These are phyloP conservation scores for Saturnispora besseyi DNA, from an alignment of 805 yeast species.

Conservation along the genomic window DNA sequence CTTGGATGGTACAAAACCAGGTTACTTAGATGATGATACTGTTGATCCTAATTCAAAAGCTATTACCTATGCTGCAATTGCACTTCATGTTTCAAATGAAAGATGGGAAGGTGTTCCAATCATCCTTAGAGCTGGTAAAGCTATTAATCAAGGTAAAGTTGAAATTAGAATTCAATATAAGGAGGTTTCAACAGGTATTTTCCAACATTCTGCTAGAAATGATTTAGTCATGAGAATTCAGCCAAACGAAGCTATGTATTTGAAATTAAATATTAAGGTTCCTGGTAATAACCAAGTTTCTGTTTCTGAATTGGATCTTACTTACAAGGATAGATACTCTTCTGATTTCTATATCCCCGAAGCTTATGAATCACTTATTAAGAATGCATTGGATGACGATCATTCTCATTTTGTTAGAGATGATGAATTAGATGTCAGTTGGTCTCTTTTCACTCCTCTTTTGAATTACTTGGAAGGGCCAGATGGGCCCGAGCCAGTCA, in stretches of 20 bases:
- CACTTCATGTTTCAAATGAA: conserved; percentile 74
- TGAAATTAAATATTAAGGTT: conserved; percentile 87
- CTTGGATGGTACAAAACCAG: conserved; percentile 83
- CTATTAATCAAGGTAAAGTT: conserved; percentile 89
- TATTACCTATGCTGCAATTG: conserved; percentile 86
- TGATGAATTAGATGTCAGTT: conserved; percentile 89
- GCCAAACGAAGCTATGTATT: conserved; percentile 88
- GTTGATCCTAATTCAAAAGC: conserved; percentile 76
- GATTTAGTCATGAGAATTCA: conserved; percentile 91
- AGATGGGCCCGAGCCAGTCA: conserved; percentile 55
- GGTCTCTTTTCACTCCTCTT: conserved; percentile 90
- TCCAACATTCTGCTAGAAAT: conserved; percentile 73
- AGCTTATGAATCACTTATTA: conserved; percentile 91
- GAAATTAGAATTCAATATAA: conserved; percentile 91
- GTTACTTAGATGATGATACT: conserved; percentile 85
- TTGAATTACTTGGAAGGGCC: conserved; percentile 69
- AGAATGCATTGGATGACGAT: conserved; percentile 84
- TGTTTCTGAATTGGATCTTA: conserved; percentile 82
- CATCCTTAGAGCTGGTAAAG: conserved; percentile 94
- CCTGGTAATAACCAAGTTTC: conserved; percentile 86
- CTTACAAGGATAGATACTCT: conserved; percentile 66
- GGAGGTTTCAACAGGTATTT: conserved; percentile 76
- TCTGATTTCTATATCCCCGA: conserved; percentile 91
- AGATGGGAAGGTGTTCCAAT: conserved; percentile 99
- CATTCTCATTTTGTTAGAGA: conserved; percentile 97